A percentile compares a stretch with the other conserved stretches of the same genome.
phyloP scores from a whole-genome alignment of 768 basidiomycete genomes.

The Lactarius akahatsu region DNA sequence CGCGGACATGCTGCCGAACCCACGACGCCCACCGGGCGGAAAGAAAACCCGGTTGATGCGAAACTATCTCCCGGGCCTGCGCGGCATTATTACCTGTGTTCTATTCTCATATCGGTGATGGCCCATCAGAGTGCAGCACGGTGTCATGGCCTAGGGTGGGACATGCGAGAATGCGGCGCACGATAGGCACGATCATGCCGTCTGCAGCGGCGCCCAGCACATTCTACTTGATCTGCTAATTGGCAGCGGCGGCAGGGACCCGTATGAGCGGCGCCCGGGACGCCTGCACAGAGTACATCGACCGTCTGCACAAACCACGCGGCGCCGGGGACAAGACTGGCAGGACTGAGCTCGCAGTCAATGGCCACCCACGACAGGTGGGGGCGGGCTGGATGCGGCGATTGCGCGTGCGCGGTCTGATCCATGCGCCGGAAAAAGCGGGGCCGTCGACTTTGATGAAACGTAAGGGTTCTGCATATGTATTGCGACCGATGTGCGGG shows the following conservation, averaged over 20 bases:
- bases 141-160: background rate
- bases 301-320: conserved; percentile 58
- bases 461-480: background rate
- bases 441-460: conserved; percentile 43
- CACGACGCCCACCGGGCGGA: conserved; percentile 60
- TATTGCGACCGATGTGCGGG: background rate
- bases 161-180: conserved; percentile 32
- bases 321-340: conserved; percentile 53
- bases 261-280: conserved; percentile 57
- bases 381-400: conserved; percentile 49
- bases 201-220: conserved; percentile 66
- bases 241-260: conserved; percentile 52
- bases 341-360: conserved; percentile 69
- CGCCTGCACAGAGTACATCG: conserved; percentile 42
- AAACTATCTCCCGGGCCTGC: conserved; percentile 43
- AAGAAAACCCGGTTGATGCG: conserved; percentile 52
- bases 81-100: conserved; percentile 49
- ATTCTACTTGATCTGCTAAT: conserved; percentile 67
- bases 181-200: conserved; percentile 68
- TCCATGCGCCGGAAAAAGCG: conserved; percentile 62
- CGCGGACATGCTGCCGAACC: conserved; percentile 56
- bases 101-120: background rate
- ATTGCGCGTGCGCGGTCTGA: conserved; percentile 61
- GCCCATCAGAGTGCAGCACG: background rate
- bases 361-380: conserved; percentile 63